Evolutionary conservation across 1,284 basidiomycete species (phyloP), one percentile per base, ranked within the genome.

Genomic region (Puccinia coronata): DNA sequence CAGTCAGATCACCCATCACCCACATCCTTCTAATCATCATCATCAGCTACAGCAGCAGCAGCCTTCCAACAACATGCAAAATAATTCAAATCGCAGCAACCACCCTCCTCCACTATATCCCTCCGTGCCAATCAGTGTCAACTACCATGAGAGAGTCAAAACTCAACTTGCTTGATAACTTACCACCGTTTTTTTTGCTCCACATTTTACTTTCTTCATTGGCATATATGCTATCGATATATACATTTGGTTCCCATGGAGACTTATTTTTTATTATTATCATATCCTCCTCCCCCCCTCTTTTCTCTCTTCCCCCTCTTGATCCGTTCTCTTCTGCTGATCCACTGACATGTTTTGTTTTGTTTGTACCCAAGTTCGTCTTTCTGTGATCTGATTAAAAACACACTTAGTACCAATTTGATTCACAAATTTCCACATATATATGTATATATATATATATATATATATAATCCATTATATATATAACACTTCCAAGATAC

Each of bases 91-190:
- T 11, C 73, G 57, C 12, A 55, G 41, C 49, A 43, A 53, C 18
- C 65, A 72, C 72, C 69, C 67, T 34, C 43, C 49, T 72, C 67
- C 16, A 34, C 31, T 80, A 80, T 80, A 80, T 57, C 78, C 78
- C 49, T 47, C 69, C 61, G 36, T 72, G n/a, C 69, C 78, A 28
- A 72, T 80, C 34, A 63, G 67, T 61, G 69, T 80, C 51, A 71
- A 80, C 72, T 80, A 80, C 55, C 78, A 80, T 51, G 67, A 72
- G 59, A 71, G 70, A 72, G 70, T 72, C 34, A 72, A 72, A 72
- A 53, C 70, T 72, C 70, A 72, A 72, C 43, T 72, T 72, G 70
- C 70, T 72, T 63, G 61, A 63, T 72, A 12, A 55, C 49, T 39
- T 72, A 31, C 55, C 20, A 55, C 51, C 49, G 23, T 25, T 31